A percentile compares a stretch with the other conserved stretches of the same genome.
Conservation (phyloP, 2,329 filamentous ascomycete genomes). For the Chalaropsis ovoidea region DNA sequence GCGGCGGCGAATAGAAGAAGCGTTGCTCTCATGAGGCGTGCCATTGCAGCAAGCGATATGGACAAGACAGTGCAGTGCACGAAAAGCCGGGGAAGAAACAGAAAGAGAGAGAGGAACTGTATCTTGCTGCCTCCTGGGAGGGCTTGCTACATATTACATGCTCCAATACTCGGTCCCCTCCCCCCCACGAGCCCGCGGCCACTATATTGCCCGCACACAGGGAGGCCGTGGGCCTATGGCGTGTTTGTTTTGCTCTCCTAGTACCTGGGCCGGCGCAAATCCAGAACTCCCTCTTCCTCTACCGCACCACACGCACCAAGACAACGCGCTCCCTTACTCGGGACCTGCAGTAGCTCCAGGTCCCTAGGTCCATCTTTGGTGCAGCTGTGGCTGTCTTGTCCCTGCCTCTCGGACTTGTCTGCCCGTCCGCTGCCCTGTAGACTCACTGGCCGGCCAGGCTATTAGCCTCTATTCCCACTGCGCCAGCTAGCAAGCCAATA, state of each 20-base stretch:
- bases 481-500: not conserved
- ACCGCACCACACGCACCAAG: not conserved
- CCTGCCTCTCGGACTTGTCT: not conserved
- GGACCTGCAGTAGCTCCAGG: slow-evolving; percentile 4
- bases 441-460: not conserved
- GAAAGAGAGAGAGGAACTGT: not conserved
- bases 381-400: not conserved
- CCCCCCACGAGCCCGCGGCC: not conserved
- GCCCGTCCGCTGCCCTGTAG: not conserved
- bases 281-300: not conserved
- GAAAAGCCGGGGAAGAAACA: not conserved
- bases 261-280: not conserved
- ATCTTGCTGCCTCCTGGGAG: not conserved
- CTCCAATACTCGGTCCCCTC: not conserved
- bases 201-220: not conserved
- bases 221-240: not conserved
- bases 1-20: not conserved
- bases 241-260: not conserved
- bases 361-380: not conserved
- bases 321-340: not conserved
- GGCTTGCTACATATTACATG: not conserved
- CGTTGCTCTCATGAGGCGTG: not conserved
- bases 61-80: not conserved
- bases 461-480: not conserved
- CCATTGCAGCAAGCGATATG: not conserved